These are phyloP conservation scores for Russula compacta DNA, from an alignment of 768 basidiomycete genomes.

Conservation along the genomic window DNA sequence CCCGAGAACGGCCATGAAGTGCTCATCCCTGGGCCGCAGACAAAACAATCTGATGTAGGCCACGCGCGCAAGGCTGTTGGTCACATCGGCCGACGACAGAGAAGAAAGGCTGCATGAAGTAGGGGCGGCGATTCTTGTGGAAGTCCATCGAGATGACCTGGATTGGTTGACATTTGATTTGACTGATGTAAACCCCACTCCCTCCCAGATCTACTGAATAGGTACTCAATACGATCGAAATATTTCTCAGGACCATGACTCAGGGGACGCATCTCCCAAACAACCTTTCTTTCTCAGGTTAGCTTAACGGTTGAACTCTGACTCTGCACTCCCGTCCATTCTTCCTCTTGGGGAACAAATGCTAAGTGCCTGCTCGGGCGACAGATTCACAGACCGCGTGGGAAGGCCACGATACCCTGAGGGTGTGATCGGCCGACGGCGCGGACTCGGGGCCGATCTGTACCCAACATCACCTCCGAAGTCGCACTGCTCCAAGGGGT, in stretches of 20 bases:
- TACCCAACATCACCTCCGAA: background rate
- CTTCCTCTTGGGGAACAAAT: background rate
- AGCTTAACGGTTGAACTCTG: background rate
- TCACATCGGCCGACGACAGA: background rate
- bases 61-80: background rate
- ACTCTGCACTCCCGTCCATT: background rate
- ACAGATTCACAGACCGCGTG: background rate
- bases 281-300: background rate
- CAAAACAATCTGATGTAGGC: background rate
- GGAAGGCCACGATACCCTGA: background rate
- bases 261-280: background rate
- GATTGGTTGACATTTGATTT: background rate
- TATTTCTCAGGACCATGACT: background rate
- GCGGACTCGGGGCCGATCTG: background rate
- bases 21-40: too few relatives aligned
- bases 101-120: too few relatives aligned
- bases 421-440: background rate
- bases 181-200: background rate
- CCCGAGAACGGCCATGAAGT: background rate
- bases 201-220: background rate
- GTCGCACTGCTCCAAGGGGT: background rate
- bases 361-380: background rate
- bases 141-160: background rate
- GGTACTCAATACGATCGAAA: background rate
- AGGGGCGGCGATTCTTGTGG: background rate